Conservation (phyloP, 139 green algal species). For the Picochlorum sp. region DNA sequence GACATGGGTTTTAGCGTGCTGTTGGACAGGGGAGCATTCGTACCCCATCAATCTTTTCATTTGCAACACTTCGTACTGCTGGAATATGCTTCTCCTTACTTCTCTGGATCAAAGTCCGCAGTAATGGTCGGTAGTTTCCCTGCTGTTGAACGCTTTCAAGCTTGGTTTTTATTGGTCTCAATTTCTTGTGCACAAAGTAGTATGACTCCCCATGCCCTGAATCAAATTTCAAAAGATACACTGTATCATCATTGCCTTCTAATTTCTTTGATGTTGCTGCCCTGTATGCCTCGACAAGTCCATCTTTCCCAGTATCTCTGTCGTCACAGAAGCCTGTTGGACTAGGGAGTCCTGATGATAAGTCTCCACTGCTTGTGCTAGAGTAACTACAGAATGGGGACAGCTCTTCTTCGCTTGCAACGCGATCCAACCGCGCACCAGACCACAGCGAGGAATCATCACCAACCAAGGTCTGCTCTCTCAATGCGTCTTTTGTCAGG, state of each 20-base stretch:
- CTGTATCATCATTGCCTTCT: not conserved
- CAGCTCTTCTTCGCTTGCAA: not conserved
- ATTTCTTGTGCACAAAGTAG: slow-evolving; percentile 30
- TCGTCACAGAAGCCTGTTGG: slow-evolving; percentile 3
- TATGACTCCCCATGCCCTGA: slow-evolving; percentile 12
- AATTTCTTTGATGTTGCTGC: not conserved
- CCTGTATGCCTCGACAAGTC: no score
- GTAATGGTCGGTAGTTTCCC: not conserved
- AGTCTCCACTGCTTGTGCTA: slow-evolving; percentile 10
- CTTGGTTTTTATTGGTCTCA: slow-evolving; percentile 28
- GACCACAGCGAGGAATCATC: no score
- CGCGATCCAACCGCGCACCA: no score
- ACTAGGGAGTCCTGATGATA: slow-evolving; percentile 6
- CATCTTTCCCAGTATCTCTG: not conserved
- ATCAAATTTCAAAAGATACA: slow-evolving; percentile 8
- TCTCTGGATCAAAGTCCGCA: not conserved
- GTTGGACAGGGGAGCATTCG: not conserved
- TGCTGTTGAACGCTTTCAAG: not conserved
- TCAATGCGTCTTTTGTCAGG: no score
- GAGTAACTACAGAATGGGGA: slow-evolving; percentile 3
- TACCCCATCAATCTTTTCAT: not conserved
- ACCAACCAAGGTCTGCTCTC: no score
- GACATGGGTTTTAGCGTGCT: not conserved
- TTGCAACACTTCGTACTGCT: not conserved
- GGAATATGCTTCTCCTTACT: not conserved